Evolutionary conservation across 2,329 filamentous ascomycete species (phyloP).

Genomic region (Neodidymelliopsis sp.): DNA sequence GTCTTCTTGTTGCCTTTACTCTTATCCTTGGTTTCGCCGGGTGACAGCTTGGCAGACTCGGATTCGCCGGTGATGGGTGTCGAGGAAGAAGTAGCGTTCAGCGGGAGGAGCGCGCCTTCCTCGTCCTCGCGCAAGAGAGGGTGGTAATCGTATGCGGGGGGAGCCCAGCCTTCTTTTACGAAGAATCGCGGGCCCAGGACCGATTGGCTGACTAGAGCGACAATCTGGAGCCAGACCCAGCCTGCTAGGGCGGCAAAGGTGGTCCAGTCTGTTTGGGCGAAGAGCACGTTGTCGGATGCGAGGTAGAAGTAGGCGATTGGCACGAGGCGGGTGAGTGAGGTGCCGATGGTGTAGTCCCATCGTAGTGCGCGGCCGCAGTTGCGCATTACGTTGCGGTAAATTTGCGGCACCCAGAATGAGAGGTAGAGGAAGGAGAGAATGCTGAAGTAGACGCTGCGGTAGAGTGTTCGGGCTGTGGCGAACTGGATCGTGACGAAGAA

Average conservation of each 20-base stretch:
- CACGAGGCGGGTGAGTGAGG: conserved; percentile 77
- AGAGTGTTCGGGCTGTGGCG: conserved; percentile 61
- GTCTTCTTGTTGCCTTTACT: conserved; percentile 64
- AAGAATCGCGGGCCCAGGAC: conserved; percentile 89
- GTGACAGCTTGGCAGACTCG: too few species aligned
- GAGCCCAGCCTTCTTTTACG: conserved; percentile 71
- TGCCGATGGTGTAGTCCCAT: conserved; percentile 89
- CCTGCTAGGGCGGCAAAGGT: conserved; percentile 70
- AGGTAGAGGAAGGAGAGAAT: conserved; percentile 76
- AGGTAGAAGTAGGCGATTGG: conserved; percentile 89
- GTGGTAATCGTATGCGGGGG: conserved; percentile 90
- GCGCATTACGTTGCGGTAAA: conserved; percentile 85
- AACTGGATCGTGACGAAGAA: conserved; percentile 68
- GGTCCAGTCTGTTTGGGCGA: conserved; percentile 71
- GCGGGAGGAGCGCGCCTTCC: conserved; percentile 76
- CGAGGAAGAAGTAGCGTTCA: conserved; percentile 63
- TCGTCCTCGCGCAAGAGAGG: conserved; percentile 87
- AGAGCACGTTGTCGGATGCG: conserved; percentile 79
- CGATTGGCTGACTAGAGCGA: conserved; percentile 80
- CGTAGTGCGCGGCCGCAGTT: conserved; percentile 91
- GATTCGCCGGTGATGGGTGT: too few species aligned
- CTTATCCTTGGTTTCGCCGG: conserved; percentile 58
- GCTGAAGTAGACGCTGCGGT: conserved; percentile 66
- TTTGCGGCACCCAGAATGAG: conserved; percentile 92
- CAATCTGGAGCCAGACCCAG: conserved; percentile 90